A percentile compares a stretch with the other conserved stretches of the same genome.
phyloP scores from a whole-genome alignment of 768 basidiomycete genomes.

The Mycena venus region DNA sequence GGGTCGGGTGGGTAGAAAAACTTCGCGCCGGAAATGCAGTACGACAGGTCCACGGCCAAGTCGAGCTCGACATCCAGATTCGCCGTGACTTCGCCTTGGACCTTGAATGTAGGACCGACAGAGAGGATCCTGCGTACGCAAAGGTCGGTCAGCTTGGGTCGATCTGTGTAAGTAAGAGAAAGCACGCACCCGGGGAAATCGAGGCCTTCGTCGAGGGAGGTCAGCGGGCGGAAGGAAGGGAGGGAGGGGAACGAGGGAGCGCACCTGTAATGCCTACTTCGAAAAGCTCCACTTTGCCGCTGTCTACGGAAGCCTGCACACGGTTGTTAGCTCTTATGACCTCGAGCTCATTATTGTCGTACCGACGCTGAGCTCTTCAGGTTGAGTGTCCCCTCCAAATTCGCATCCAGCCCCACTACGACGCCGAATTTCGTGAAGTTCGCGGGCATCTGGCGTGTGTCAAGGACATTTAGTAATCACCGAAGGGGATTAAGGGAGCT shows the following conservation, averaged over 20 bases:
- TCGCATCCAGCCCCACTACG: constrained; percentile 42
- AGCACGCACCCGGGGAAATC: constrained; percentile 48
- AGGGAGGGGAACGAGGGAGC: neutral
- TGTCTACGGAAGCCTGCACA: constrained; percentile 42
- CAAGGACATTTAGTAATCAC: no score
- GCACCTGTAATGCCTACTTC: constrained; percentile 47
- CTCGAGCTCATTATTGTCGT: neutral
- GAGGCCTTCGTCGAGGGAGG: constrained; percentile 2
- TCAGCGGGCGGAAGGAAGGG: neutral
- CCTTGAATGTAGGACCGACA: constrained; percentile 54
- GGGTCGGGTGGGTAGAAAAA: constrained; percentile 53
- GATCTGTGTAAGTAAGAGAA: neutral
- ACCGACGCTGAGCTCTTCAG: constrained; percentile 40
- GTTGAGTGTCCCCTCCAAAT: constrained; percentile 45
- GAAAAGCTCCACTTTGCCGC: constrained; percentile 45
- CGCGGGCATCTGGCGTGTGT: constrained; percentile 46
- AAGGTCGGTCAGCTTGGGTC: neutral
- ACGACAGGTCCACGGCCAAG: constrained; percentile 48
- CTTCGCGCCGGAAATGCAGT: constrained; percentile 46
- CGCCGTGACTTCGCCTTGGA: constrained; percentile 44
- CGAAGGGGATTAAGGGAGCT: no score
- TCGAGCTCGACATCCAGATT: constrained; percentile 49
- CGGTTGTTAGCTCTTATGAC: neutral
- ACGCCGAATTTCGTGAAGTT: constrained; percentile 45
- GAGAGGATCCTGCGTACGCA: constrained; percentile 55